Evolutionary conservation across 768 basidiomycete genomes (phyloP), one percentile per base, ranked within the genome.

Genomic region (Macrolepiota albuminosa): DNA sequence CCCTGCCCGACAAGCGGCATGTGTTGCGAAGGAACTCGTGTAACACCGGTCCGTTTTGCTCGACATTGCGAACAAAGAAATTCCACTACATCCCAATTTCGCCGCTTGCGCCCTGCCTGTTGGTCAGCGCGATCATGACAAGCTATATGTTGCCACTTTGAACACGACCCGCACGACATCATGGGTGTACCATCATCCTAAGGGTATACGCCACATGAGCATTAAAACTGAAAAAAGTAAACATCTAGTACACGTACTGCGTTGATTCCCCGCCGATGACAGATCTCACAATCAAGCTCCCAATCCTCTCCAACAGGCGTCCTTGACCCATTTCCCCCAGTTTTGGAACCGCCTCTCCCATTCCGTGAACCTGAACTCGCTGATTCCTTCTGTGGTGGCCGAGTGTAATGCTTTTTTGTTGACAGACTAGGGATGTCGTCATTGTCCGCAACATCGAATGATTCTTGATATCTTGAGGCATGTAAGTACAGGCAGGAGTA

Each of bases 251-350:
- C 24, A 75, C 85, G 61, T 63, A 93, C 93, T 64, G 87, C 70
- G 66, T 95, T 95, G 58, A 85, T 72, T 9, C 92, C 92, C 29
- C 76, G 78, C 61, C 82, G 82, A 56, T 79, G 79, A 70, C 94
- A 97, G 40, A 96, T 80, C 69, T 96, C 94, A 68, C 94, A 97
- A 67, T 91, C 87, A 26, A 97, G 74, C 58, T 91, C 86, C 94
- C 94, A 95, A 59, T 87, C 83, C 54, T 86, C 89, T 33, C 76
- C 77, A 21, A 74, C 72, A 36, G 85, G 82, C 6, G 81, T 82
- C 45, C 81, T 81, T 11, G 82, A 77, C 18, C 82, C 82, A 42
- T 57, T 67, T 36, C 60, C 65, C 40, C 34, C 37, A 37, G 46
- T 49, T 54, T n/a, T 42, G 3, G 18, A 11, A 31, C 26, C 29